Conservation (phyloP, 148 eudicot genomes). For the Fallopia convolvulus region DNA sequence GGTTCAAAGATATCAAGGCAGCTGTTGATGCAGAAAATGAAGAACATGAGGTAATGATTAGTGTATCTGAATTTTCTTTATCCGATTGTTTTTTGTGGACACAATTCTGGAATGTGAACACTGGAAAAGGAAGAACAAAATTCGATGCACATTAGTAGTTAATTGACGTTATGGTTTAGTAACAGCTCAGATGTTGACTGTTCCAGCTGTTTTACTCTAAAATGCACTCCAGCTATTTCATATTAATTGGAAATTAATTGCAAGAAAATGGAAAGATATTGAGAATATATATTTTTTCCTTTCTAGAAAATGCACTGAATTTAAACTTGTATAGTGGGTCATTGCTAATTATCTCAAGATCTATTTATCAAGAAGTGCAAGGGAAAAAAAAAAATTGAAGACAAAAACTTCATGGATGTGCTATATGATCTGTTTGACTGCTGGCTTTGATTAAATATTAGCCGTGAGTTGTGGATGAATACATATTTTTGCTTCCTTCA, state of each 20-base stretch:
- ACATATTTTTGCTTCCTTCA: neutral
- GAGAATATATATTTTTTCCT: neutral
- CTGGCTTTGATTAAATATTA: neutral
- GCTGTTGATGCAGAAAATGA: neutral
- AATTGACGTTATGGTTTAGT: neutral
- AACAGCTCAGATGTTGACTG: neutral
- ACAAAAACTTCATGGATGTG: neutral
- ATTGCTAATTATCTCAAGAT: neutral
- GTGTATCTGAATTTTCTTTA: constrained; percentile 4
- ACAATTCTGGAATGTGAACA: neutral
- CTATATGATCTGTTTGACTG: neutral
- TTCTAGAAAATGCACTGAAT: neutral
- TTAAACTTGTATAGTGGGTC: neutral
- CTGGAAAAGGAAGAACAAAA: neutral
- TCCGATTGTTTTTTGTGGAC: neutral
- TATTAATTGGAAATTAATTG: neutral
- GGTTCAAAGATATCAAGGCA: neutral
- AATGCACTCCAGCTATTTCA: constrained; percentile 4
- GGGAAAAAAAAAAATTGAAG: neutral
- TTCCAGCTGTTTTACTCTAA: neutral
- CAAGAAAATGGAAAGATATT: neutral
- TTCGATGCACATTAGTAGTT: neutral
- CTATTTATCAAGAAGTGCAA: neutral
- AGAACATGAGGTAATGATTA: neutral
- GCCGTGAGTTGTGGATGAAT: neutral